Base-by-base conservation (phyloP, 2,329 filamentous ascomycete genomes). In the Pseudogymnoascus sp. region DNA sequence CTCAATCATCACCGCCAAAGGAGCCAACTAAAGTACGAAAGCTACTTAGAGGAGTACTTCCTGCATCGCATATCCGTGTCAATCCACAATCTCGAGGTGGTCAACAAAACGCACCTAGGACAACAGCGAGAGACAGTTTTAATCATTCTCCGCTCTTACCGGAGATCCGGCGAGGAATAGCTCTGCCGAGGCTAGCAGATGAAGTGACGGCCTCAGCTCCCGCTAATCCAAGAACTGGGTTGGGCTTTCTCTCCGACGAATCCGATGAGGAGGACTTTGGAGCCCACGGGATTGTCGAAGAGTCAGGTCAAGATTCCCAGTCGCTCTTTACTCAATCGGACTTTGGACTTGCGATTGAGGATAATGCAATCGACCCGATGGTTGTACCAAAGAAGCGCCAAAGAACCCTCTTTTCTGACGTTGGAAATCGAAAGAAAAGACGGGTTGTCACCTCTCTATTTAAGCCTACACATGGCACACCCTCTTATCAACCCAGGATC, bases 51-150 rank as follows among this genome's bases (percentile, higher is more conserved):
- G 84, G 84, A 20, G 84, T 87, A 6, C 76, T 87, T 47, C 85
- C 85, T 38, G 85, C 85, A n/a, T 88, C 85, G 5, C 87, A 84
- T 81, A 76, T 87, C 61, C 79, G 84, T 41, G 70, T 88, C 22
- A 82, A 86, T 67, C 79, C 82, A 62, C 74, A 78, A 61, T 69
- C 72, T 68, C 64, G 68, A 58, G 72, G 47, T 57, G n/a, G 30
- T 61, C 20, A 62, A 33, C 28, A 47, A 60, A 25, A 47, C 37
- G 22, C 58, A 57, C 11, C 65, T 12, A 37, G 35, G 38, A 25
- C 57, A 25, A 12, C 37, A 25, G 25, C n/a, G 15, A 58, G 62
- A 37, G 58, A 64, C 9, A 62, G 47, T 57, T 38, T 61, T 3
- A 65, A 61, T 61, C 35, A 61, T 20, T 68, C 66, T 22, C 64